phyloP scores from a whole-genome alignment of 2,329 filamentous ascomycete genomes.

The Stagonosporopsis tanaceti region DNA sequence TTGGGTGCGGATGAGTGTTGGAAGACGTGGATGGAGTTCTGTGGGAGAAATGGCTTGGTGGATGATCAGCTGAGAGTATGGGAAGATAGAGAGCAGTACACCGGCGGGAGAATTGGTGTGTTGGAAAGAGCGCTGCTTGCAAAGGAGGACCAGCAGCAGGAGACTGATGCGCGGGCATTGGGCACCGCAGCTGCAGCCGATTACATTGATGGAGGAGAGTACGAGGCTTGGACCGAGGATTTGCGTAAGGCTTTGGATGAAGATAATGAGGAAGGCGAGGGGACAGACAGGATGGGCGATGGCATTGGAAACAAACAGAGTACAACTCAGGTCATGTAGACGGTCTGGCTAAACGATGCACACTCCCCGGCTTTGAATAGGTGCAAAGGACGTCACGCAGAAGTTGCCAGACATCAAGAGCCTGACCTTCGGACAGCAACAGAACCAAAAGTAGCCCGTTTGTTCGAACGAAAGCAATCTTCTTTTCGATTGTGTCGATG shows the following conservation, averaged over 20 bases:
- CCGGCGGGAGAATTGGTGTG: conserved; percentile 29
- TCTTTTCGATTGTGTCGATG: too few species aligned
- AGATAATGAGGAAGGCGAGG: conserved; percentile 6
- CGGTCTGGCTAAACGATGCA: too few species aligned
- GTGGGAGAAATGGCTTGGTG: conserved; percentile 49
- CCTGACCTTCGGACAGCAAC: too few species aligned
- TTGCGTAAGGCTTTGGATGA: conserved; percentile 36
- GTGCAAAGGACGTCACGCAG: too few species aligned
- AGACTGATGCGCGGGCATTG: conserved; percentile 20
- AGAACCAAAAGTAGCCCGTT: too few species aligned
- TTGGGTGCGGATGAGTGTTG: conserved; percentile 50
- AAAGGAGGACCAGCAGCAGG: conserved; percentile 23
- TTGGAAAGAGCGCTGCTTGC: conserved; percentile 39
- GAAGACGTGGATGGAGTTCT: conserved; percentile 50
- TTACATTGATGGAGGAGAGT: conserved; percentile 21
- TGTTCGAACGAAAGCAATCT: too few species aligned
- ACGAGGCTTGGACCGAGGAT: conserved; percentile 37
- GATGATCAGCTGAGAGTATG: conserved; percentile 22
- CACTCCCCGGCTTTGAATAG: too few species aligned
- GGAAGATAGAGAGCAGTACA: conserved; percentile 7
- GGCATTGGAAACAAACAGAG: conserved; percentile 1
- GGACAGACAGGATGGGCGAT: background rate
- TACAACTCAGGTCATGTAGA: background rate
- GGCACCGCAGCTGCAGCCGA: conserved; percentile 19
- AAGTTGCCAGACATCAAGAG: too few species aligned